Base-by-base conservation (phyloP, 1,139 yeast species). In the Protomyces pachydermus region DNA sequence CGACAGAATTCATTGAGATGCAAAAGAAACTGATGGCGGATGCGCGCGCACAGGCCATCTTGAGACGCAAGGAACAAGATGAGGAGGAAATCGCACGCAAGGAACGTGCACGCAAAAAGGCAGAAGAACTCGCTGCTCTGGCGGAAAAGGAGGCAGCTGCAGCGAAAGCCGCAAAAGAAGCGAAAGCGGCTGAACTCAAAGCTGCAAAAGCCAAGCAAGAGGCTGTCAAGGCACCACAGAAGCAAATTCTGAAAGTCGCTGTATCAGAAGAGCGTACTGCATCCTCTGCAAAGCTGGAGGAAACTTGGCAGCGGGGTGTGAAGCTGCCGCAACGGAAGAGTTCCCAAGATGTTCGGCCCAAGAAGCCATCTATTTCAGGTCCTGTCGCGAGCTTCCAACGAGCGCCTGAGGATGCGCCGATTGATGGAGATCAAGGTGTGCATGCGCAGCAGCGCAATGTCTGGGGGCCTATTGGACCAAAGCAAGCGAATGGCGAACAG, bases 391-490 rank as follows among this genome's bases (percentile, higher is more conserved):
- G 48, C 18, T 42, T 42, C 25, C 25, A 42, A 6, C 48, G 48
- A 5, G 48, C 48, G 10, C 25, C 48, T 10, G 48, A 42, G 25
- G 48, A 42, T 18, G 20, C 23, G 25, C 48, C 48, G 8, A 42
- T 42, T 20, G 23, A 6, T n/a, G 48, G 48, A 10, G 48, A 42
- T 9, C 14, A n/a, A 10, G 20, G 18, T 16, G 48, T 20, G 25
- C 32, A 28, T 28, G 48, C 48, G 25, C 48, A 16, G 18, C 48
- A 42, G 25, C 48, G 48, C 23, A 42, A 42, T 32, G 62, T 42
- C 8, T 58, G 62, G 62, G 62, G 62, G 6, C 62, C 62, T 10
- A 58, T 58, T 20, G 62, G 62, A n/a, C 54, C 62, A 8, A 53
- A 53, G 45, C 48, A 42, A 10, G 23, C 16, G 5, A n/a, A 42